phyloP scores from a whole-genome alignment of 495 filamentous ascomycete species.

The Parmelia sp. region DNA sequence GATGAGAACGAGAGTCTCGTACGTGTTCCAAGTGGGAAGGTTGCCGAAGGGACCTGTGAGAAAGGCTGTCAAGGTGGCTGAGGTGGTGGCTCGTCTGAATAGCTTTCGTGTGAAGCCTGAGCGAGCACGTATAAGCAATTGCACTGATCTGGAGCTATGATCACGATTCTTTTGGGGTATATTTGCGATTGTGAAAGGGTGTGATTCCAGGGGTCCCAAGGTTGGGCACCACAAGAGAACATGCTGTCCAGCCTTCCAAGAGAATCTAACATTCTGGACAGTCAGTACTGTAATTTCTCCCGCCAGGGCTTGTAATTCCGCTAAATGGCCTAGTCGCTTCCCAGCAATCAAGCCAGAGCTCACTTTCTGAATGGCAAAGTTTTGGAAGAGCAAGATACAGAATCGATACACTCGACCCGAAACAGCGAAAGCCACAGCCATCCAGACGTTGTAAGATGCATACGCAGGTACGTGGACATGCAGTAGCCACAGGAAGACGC shows the following conservation, averaged over 20 bases:
- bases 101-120: slow-evolving; percentile 55
- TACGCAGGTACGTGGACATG: slow-evolving; percentile 56
- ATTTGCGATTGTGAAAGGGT: slow-evolving; percentile 76
- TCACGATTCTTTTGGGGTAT: slow-evolving; percentile 46
- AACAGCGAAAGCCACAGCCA: slow-evolving; percentile 52
- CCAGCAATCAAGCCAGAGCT: not conserved
- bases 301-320: slow-evolving; percentile 55
- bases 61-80: slow-evolving; percentile 36
- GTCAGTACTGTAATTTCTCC: slow-evolving; percentile 61
- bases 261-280: slow-evolving; percentile 60
- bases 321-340: slow-evolving; percentile 25
- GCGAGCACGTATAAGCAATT: slow-evolving; percentile 36
- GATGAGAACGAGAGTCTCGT: slow-evolving; percentile 53
- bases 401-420: slow-evolving; percentile 54
- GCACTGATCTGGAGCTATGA: not conserved
- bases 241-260: slow-evolving; percentile 73
- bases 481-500: slow-evolving; percentile 40
- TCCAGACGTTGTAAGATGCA: slow-evolving; percentile 58
- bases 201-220: slow-evolving; percentile 62
- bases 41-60: slow-evolving; percentile 53
- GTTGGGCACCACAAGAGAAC: slow-evolving; percentile 67
- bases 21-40: slow-evolving; percentile 51
- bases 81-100: slow-evolving; percentile 41
- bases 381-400: slow-evolving; percentile 1
- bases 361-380: not conserved